phyloP scores from a whole-genome alignment of 139 green algal genomes.

The Astrephomene gubernaculifera region DNA sequence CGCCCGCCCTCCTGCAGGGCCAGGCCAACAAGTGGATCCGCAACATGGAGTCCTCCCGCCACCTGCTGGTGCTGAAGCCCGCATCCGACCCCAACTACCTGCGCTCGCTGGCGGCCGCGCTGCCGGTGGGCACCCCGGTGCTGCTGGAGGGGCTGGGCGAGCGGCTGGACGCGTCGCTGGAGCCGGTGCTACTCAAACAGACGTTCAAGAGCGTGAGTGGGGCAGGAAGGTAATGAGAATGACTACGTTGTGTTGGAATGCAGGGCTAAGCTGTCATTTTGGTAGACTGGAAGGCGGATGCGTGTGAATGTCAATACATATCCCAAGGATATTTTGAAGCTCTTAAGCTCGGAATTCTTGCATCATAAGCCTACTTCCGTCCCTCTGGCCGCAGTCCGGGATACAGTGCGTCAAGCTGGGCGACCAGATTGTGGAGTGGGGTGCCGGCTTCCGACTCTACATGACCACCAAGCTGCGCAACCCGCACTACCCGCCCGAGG shows the following conservation, averaged over 20 bases:
- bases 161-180: slow-evolving; percentile 79
- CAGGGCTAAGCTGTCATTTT: too few species aligned
- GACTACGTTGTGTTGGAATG: too few species aligned
- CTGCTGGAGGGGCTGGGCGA: slow-evolving; percentile 86
- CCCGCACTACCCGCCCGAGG: slow-evolving; percentile 85
- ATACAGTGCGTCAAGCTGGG: slow-evolving; percentile 81
- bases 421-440: slow-evolving; percentile 81
- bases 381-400: slow-evolving; percentile 64
- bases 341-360: too few species aligned
- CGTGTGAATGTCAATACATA: too few species aligned
- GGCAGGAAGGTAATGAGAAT: too few species aligned
- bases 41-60: slow-evolving; percentile 75
- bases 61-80: slow-evolving; percentile 81
- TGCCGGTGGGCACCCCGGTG: slow-evolving; percentile 66
- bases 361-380: too few species aligned
- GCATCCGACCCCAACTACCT: slow-evolving; percentile 78
- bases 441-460: slow-evolving; percentile 81
- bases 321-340: too few species aligned
- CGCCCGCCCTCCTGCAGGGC: slow-evolving; percentile 65
- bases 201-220: slow-evolving; percentile 77
- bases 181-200: slow-evolving; percentile 82
- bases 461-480: slow-evolving; percentile 91
- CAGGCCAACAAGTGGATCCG: slow-evolving; percentile 89
- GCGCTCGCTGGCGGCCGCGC: slow-evolving; percentile 67
- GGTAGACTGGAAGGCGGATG: too few species aligned